A percentile compares a stretch with the other conserved stretches of the same genome.
These are phyloP conservation scores for Vanrija pseudolonga DNA, from an alignment of 1,284 basidiomycete genomes.

Conservation along the genomic window DNA sequence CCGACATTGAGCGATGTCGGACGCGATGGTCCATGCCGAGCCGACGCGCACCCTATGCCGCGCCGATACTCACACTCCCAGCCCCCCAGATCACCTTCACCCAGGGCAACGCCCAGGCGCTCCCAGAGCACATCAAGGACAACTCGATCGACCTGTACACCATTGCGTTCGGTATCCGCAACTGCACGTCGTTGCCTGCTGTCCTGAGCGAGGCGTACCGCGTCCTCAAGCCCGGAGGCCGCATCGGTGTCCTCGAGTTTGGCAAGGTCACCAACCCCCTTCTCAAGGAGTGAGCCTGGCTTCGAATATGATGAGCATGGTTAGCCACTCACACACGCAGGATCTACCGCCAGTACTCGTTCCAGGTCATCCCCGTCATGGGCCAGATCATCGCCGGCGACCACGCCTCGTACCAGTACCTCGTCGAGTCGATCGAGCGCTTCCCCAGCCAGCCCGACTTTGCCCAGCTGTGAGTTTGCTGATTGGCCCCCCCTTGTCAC, in stretches of 20 bases:
- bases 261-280: slow-evolving; percentile 89
- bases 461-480: slow-evolving; percentile 63
- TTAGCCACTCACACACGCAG: slow-evolving; percentile 51
- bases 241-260: slow-evolving; percentile 95
- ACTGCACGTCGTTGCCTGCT: slow-evolving; percentile 88
- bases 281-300: slow-evolving; percentile 67
- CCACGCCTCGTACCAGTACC: slow-evolving; percentile 91
- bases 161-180: slow-evolving; percentile 97
- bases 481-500: not conserved
- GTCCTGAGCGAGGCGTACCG: slow-evolving; percentile 88
- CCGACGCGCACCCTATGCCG: not conserved
- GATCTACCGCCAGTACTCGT: slow-evolving; percentile 92
- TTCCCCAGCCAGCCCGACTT: slow-evolving; percentile 91
- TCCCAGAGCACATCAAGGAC: slow-evolving; percentile 62
- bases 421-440: slow-evolving; percentile 93
- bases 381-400: slow-evolving; percentile 96
- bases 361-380: slow-evolving; percentile 88
- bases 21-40: too few species aligned
- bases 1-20: too few species aligned
- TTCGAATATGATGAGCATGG: not conserved
- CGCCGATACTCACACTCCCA: slow-evolving; percentile 40
- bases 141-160: slow-evolving; percentile 94
- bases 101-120: slow-evolving; percentile 86
- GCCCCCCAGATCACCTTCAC: slow-evolving; percentile 91
- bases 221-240: slow-evolving; percentile 93